A percentile compares a stretch with the other conserved stretches of the same genome.
These are phyloP conservation scores for Saccharomycopsis synnaedendra DNA, from an alignment of 805 yeast genomes.

Conservation along the genomic window DNA sequence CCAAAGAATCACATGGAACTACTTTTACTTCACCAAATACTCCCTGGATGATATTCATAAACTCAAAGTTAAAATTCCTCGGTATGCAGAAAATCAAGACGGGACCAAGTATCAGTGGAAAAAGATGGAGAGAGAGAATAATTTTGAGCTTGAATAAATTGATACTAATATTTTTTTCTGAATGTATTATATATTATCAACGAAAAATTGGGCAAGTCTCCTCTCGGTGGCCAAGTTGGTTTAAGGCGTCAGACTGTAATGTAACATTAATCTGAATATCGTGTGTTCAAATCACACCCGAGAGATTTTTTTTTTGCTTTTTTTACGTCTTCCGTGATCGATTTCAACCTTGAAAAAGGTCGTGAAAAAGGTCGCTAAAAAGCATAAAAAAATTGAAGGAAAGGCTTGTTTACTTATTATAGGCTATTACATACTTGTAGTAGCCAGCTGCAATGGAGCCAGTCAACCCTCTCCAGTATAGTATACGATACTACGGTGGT, in stretches of 20 bases:
- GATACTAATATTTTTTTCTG: constrained; percentile 43
- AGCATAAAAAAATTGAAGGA: constrained; percentile 64
- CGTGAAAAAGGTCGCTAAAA: constrained; percentile 68
- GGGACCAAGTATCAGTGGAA: constrained; percentile 82
- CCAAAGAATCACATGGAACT: constrained; percentile 86
- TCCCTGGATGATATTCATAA: constrained; percentile 68
- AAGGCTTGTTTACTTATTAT: constrained; percentile 53
- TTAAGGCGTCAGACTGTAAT: constrained; percentile 16
- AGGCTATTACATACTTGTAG: constrained; percentile 28
- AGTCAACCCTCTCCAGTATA: constrained; percentile 41
- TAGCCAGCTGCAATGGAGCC: too few species aligned
- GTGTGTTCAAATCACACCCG: constrained; percentile 16
- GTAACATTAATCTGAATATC: constrained; percentile 14
- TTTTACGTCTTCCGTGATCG: constrained; percentile 71
- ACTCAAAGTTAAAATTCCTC: constrained; percentile 38
- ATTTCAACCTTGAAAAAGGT: constrained; percentile 60
- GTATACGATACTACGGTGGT: constrained; percentile 1
- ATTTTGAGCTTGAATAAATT: constrained; percentile 69
- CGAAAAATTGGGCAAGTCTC: too few species aligned
- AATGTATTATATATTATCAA: constrained; percentile 28
- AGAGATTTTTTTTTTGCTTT: constrained; percentile 45
- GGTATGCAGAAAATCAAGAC: constrained; percentile 61
- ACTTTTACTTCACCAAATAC: constrained; percentile 81
- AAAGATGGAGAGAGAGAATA: constrained; percentile 75
- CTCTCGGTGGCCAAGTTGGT: constrained; percentile 16